Percentiles rank a stretch among this genome's conserved stretches.
Evolutionary conservation across 176 grass and related monocot species (phyloP).

Genomic region (Aegilops tauschii): DNA sequence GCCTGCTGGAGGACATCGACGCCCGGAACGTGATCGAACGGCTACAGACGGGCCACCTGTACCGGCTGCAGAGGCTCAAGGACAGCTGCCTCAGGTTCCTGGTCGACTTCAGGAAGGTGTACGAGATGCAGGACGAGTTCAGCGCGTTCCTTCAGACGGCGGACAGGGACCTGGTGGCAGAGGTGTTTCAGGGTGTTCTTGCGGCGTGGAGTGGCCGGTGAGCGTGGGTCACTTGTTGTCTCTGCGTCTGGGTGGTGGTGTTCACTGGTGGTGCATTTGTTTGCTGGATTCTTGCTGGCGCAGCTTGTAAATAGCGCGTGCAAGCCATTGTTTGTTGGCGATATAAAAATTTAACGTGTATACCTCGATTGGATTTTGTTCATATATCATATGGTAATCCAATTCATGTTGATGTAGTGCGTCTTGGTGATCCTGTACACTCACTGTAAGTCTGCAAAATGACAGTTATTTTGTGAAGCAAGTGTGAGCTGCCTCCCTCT

Average conservation of each 20-base stretch:
- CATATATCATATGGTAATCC: slow-evolving; percentile 15
- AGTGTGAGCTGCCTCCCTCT: background rate
- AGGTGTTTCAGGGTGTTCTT: slow-evolving; percentile 82
- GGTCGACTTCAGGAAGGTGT: slow-evolving; percentile 92
- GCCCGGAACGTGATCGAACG: slow-evolving; percentile 73
- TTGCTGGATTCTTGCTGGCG: slow-evolving; percentile 25
- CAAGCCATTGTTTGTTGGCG: slow-evolving; percentile 12
- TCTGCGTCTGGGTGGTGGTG: background rate
- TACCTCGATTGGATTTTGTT: slow-evolving; percentile 39
- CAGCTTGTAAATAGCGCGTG: slow-evolving; percentile 39
- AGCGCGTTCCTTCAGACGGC: slow-evolving; percentile 66
- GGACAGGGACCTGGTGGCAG: slow-evolving; percentile 79
- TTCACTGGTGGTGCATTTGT: slow-evolving; percentile 22
- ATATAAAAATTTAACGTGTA: slow-evolving; percentile 21
- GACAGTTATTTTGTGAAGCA: slow-evolving; percentile 1
- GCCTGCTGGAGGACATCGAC: slow-evolving; percentile 78
- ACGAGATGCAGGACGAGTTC: slow-evolving; percentile 78
- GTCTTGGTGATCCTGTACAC: slow-evolving; percentile 1
- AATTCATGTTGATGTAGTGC: slow-evolving; percentile 19
- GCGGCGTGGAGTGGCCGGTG: slow-evolving; percentile 72
- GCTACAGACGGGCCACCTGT: slow-evolving; percentile 65
- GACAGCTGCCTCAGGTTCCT: slow-evolving; percentile 71
- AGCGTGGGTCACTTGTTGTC: background rate
- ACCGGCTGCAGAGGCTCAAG: slow-evolving; percentile 67
- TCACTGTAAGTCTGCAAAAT: background rate